Percentiles rank a stretch among this genome's conserved stretches.
Conservation (phyloP, 2,329 filamentous ascomycete species). For the Fusarium sp. region DNA sequence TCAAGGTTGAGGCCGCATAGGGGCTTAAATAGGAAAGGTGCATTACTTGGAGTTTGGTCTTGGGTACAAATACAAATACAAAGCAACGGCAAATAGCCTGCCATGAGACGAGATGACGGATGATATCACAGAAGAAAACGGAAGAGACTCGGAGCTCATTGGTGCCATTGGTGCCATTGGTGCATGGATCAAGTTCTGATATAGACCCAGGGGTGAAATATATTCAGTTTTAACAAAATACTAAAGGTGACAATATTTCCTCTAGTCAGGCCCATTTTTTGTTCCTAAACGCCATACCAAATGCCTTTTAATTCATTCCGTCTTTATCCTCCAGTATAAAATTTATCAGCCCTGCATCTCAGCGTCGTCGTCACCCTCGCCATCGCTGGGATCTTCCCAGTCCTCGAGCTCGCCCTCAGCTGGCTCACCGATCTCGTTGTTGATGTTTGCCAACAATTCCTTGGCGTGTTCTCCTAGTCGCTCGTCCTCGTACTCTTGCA, state of each 20-base stretch:
- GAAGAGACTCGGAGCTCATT: neutral
- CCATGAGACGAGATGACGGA: constrained; percentile 22
- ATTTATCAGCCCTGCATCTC: constrained; percentile 62
- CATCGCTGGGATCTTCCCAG: constrained; percentile 64
- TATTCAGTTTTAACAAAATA: constrained; percentile 36
- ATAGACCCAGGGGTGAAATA: constrained; percentile 36
- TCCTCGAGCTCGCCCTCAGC: constrained; percentile 66
- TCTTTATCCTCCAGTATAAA: constrained; percentile 24
- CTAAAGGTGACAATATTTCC: constrained; percentile 30
- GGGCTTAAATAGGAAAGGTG: constrained; percentile 3
- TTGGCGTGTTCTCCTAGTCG: constrained; percentile 78
- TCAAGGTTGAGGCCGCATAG: constrained; percentile 71
- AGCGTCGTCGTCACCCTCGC: constrained; percentile 63
- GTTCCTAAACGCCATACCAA: constrained; percentile 43
- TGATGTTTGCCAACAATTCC: constrained; percentile 74
- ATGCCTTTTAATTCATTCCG: constrained; percentile 36
- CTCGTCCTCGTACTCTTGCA: constrained; percentile 87
- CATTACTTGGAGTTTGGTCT: constrained; percentile 46
- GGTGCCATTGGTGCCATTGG: constrained; percentile 2
- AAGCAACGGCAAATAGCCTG: constrained; percentile 20
- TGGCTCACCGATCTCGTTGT: constrained; percentile 71
- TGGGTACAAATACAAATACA: constrained; percentile 34
- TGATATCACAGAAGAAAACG: constrained; percentile 8
- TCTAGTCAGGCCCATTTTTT: constrained; percentile 40
- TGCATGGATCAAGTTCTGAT: constrained; percentile 26